Conservation (phyloP, 805 yeast genomes). For the Metschnikowia vanudenii region DNA sequence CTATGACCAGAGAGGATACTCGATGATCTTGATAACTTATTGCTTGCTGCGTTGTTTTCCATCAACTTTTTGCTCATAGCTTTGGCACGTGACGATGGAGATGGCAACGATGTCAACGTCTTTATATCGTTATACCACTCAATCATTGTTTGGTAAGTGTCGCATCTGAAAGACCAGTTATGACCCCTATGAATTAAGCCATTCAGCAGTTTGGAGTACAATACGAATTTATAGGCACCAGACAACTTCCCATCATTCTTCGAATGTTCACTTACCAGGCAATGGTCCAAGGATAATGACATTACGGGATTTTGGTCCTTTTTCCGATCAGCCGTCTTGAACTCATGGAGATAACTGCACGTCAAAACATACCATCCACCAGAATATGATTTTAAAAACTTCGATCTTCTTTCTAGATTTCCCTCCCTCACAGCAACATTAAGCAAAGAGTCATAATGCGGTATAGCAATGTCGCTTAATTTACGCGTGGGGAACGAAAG, state of each 20-base stretch:
- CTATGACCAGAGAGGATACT: constrained; percentile 15
- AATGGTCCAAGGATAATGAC: constrained; percentile 77
- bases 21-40: constrained; percentile 15
- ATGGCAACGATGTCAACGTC: constrained; percentile 58
- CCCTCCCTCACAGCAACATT: constrained; percentile 70
- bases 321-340: constrained; percentile 77
- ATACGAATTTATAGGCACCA: constrained; percentile 71
- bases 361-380: constrained; percentile 90
- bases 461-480: constrained; percentile 56
- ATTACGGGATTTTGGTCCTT: constrained; percentile 79
- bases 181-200: constrained; percentile 79
- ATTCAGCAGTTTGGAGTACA: constrained; percentile 66
- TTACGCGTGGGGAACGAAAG: constrained; percentile 38
- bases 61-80: constrained; percentile 28
- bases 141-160: constrained; percentile 73
- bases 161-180: constrained; percentile 94
- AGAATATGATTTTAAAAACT: constrained; percentile 87
- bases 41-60: constrained; percentile 12
- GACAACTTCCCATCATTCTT: constrained; percentile 59
- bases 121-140: constrained; percentile 82
- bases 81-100: constrained; percentile 57
- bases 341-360: constrained; percentile 85
- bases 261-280: constrained; percentile 80
- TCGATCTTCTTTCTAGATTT: constrained; percentile 82
- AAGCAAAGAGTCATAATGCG: constrained; percentile 66